These are phyloP conservation scores for Leccinum boreale DNA, from an alignment of 768 basidiomycete species.

Conservation along the genomic window DNA sequence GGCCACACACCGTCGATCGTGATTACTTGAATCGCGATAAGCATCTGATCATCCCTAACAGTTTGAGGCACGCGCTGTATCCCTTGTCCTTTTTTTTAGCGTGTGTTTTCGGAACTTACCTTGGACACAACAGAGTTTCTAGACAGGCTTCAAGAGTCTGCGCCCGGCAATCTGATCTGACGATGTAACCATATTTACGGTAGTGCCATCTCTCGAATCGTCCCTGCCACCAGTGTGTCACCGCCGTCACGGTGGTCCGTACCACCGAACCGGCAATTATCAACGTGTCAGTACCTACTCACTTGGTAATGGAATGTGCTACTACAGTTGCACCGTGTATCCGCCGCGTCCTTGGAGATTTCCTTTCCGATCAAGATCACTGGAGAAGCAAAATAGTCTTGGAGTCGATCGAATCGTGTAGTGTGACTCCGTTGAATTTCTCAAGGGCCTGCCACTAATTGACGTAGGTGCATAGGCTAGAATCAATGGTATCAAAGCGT, in stretches of 20 bases:
- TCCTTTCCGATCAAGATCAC: background rate
- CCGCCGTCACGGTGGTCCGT: background rate
- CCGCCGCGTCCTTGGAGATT: background rate
- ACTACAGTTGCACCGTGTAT: background rate
- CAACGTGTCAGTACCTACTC: background rate
- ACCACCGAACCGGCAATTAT: background rate
- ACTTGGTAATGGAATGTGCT: background rate
- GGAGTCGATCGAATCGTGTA: background rate
- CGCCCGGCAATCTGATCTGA: conserved; percentile 16
- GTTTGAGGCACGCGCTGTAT: conserved; percentile 22
- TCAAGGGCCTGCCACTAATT: background rate
- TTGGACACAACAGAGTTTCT: background rate
- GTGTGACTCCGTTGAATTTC: background rate
- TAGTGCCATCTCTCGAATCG: conserved; percentile 1
- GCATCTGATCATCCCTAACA: conserved; percentile 6
- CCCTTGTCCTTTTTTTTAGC: background rate
- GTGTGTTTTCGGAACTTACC: background rate
- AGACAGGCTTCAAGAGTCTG: conserved; percentile 2
- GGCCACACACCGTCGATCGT: conserved; percentile 27
- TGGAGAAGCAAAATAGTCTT: background rate
- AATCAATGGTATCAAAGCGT: background rate
- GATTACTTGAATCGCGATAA: conserved; percentile 1
- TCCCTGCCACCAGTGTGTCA: conserved; percentile 1
- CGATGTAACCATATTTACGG: background rate
- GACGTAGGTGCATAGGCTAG: background rate